Evolutionary conservation across 176 grass and related monocot species (phyloP).

Genomic region (maize (Zea mays)): DNA sequence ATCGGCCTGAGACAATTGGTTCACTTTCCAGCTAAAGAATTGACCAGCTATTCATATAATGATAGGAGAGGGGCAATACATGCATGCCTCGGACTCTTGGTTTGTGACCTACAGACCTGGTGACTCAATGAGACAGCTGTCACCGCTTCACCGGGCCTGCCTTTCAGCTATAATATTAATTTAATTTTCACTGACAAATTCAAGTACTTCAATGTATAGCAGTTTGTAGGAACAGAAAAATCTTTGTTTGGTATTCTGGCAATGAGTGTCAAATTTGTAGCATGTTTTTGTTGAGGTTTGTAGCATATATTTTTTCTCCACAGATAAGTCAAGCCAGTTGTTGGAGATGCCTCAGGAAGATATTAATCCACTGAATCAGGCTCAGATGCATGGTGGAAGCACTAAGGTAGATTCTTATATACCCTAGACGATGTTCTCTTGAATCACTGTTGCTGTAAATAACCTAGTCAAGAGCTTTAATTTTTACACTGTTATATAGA

Average conservation of each 20-base stretch:
- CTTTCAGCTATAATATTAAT: neutral
- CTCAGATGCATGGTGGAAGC: conserved; percentile 31
- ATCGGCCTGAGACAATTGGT: too few species aligned
- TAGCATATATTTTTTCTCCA: conserved; percentile 25
- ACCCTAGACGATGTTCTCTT: conserved; percentile 17
- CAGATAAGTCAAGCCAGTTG: conserved; percentile 42
- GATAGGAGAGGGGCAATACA: too few species aligned
- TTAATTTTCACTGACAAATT: neutral
- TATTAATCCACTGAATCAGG: conserved; percentile 34
- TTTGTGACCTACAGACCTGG: too few species aligned
- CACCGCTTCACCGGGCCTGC: too few species aligned
- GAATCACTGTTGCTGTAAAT: conserved; percentile 23
- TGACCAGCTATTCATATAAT: too few species aligned
- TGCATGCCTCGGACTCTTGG: too few species aligned
- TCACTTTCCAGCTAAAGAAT: too few species aligned
- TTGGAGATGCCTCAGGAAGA: conserved; percentile 26
- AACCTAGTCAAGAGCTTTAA: conserved; percentile 8
- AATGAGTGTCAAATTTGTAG: neutral
- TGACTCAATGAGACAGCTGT: neutral
- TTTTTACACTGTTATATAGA: neutral
- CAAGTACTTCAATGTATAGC: neutral
- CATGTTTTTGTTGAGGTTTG: conserved; percentile 19
- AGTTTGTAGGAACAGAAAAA: neutral
- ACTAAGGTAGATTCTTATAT: conserved; percentile 45
- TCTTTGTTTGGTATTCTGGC: neutral